phyloP scores from a whole-genome alignment of 345 rosid species.

The Eucalyptus globulus region DNA sequence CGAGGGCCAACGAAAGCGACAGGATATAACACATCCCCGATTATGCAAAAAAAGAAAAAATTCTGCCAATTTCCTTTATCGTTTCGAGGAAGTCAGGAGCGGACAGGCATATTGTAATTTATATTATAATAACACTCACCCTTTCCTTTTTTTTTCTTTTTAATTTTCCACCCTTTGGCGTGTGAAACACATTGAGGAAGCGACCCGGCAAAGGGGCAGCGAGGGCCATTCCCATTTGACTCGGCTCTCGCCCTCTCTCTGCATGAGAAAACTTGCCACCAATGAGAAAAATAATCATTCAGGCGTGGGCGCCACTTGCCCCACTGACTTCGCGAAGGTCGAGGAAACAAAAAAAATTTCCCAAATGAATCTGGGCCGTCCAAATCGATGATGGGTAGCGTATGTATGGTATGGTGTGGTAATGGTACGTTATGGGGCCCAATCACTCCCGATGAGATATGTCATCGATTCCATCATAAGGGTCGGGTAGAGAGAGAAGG shows the following conservation, averaged over 20 bases:
- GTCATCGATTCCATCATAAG: no score
- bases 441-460: not conserved
- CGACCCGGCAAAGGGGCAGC: not conserved
- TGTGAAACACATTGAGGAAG: not conserved
- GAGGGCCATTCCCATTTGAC: not conserved
- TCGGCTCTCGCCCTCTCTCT: not conserved
- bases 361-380: not conserved
- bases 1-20: not conserved
- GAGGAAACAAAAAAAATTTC: not conserved
- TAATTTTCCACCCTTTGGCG: not conserved
- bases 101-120: not conserved
- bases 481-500: not conserved
- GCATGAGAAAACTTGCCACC: not conserved
- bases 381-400: not conserved
- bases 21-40: not conserved
- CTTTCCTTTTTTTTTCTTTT: not conserved
- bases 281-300: not conserved
- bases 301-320: not conserved
- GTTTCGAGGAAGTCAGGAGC: not conserved
- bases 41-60: not conserved
- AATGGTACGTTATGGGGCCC: not conserved
- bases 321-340: not conserved
- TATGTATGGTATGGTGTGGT: not conserved
- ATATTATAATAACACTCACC: not conserved
- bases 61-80: not conserved